Base-by-base conservation (phyloP, 1,139 yeast species). In the Suzukiozyma palmioleophila region DNA sequence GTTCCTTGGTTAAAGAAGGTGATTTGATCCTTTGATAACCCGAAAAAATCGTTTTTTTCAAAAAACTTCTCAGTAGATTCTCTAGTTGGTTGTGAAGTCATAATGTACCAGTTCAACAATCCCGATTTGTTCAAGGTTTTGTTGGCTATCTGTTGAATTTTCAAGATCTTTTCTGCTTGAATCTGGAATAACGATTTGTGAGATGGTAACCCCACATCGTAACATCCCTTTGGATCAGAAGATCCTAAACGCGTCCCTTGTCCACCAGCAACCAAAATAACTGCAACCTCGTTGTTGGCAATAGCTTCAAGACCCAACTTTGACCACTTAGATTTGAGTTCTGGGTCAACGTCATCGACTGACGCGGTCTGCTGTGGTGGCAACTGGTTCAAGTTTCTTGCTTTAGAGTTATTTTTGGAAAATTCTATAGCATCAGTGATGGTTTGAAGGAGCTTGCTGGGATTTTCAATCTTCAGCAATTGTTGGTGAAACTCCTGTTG, bases 241-340 rank as follows among this genome's bases (percentile, higher is more conserved):
- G 96, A 87, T 1, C 98, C 98, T 42, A 92, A 71, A 47, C 99
- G 75, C 3, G 97, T 84, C 25, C 98, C 99, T 62, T 92, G 98
- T 40, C 99, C 99, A 42, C 98, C 99, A 9, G 98, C 97, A 84
- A 92, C 82, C 42, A 92, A 73, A 35, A 92, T 73, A 8, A 92
- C 92, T 21, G 89, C 98, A 15, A 90, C 97, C 54, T 84, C 78
- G 49, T 84, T 84, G 22, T 68, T 58, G 25, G 77, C 64, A 44
- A 92, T 83, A 30, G 94, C 84, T 28, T 77, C 66, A 33, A 84
- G 62, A 11, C 99, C 99, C 13, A 64, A 43, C 1, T 62, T 50
- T 26, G 58, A 53, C 89, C 95, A 90, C 9, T 50, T 29, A 14
- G 58, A 50, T 30, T 63, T 48, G 16, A 60, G 54, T 3, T 58